Evolutionary conservation across 1,284 basidiomycete species (phyloP), one percentile per base, ranked within the genome.

Genomic region (Athelia sp.): DNA sequence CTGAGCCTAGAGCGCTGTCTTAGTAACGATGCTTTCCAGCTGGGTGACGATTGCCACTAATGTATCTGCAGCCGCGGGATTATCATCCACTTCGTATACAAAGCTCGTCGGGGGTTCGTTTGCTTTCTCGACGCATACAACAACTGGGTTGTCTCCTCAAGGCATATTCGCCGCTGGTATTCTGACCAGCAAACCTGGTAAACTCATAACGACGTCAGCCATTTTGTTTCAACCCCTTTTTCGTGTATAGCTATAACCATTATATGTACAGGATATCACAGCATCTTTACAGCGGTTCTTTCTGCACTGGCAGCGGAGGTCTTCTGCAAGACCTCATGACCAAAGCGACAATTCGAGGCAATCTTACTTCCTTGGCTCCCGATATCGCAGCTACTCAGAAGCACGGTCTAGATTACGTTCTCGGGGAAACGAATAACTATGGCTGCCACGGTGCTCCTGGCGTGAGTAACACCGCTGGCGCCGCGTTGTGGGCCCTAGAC

Each of bases 401-500:
- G 15, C 60, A 68, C 9, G 77, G 78, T 3, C 64, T 87, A 9
- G 66, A 72, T 38, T 88, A 83, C 54, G 69, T 86, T 17, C 63
- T 86, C 4, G 84, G 84, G 52, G 82, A 76, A 57, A 81, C 78
- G 9, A 81, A 80, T 53, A 78, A 74, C 54, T 71, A 69, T 60
- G 64, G 64, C 13, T 74, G 73, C 49, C 75, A 78, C 62, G 85
- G 86, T 50, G 77, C 81, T 11, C 81, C 84, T 24, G 79, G 78
- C 3, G 78, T 86, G 15, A 83, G 81, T 60, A 82, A 88, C 57
- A 78, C 79, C 1, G 86, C 79, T 10, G 86, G 84, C 31, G 81
- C 83, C 2, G 80, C 82, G 15, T 63, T 89, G 19, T 87, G 86
- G 85, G 70, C 74, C 1, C 66, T 86, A 51, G 84, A 87, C 59